Evolutionary conservation across 768 basidiomycete species (phyloP).

Genomic region (Leccinellum albellum): DNA sequence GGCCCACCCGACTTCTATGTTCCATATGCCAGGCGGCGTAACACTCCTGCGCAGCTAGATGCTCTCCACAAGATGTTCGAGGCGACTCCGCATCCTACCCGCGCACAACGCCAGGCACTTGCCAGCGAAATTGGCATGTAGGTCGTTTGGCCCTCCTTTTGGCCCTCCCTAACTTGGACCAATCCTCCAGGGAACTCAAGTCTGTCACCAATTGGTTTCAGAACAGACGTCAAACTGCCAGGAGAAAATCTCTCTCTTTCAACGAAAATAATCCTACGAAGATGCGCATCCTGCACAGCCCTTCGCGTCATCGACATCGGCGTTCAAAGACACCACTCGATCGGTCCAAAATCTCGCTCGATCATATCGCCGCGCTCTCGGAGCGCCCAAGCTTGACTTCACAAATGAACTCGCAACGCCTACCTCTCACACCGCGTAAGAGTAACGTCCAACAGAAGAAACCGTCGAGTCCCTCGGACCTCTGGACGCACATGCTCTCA

Average conservation of each 20-base stretch:
- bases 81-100: constrained; percentile 37
- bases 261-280: constrained; percentile 24
- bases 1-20: constrained; percentile 12
- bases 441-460: constrained; percentile 4
- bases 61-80: constrained; percentile 36
- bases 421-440: constrained; percentile 30
- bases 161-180: constrained; percentile 5
- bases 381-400: constrained; percentile 25
- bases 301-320: constrained; percentile 2
- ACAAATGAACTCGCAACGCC: constrained; percentile 3
- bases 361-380: constrained; percentile 27
- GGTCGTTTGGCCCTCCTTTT: background rate
- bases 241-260: constrained; percentile 18
- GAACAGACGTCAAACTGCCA: constrained; percentile 62
- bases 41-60: constrained; percentile 32
- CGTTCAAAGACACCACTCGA: constrained; percentile 14
- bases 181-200: constrained; percentile 51
- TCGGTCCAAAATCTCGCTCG: constrained; percentile 30
- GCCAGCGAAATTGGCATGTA: constrained; percentile 40
- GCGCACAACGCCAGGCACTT: constrained; percentile 39
- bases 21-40: constrained; percentile 30
- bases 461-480: constrained; percentile 15
- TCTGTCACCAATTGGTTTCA: constrained; percentile 81
- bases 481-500: constrained; percentile 31
- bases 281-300: constrained; percentile 3